Evolutionary conservation across 345 rosid species (phyloP).

Genomic region (Hibiscus syriacus): DNA sequence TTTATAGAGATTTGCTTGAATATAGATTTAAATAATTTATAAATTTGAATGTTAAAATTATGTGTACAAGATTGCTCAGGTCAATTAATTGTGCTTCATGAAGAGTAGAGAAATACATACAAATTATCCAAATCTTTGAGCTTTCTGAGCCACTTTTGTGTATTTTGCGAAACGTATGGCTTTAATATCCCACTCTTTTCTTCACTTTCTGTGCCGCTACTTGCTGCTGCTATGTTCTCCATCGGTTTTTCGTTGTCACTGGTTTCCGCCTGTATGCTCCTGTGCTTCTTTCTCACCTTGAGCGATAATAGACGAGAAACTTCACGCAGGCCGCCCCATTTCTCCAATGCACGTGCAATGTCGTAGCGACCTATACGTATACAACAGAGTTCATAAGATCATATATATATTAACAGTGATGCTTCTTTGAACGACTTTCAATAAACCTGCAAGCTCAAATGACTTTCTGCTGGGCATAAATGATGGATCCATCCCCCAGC

Average conservation of each 20-base stretch:
- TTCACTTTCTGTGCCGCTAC: slow-evolving; percentile 22
- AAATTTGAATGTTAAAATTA: no score
- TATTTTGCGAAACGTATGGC: slow-evolving; percentile 55
- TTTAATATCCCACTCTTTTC: slow-evolving; percentile 25
- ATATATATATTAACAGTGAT: neutral
- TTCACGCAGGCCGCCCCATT: slow-evolving; percentile 93
- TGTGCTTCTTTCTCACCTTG: slow-evolving; percentile 74
- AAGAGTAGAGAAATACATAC: neutral
- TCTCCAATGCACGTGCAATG: slow-evolving; percentile 91
- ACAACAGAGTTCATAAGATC: neutral
- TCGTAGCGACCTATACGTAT: slow-evolving; percentile 66
- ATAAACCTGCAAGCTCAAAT: slow-evolving; percentile 89
- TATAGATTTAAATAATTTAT: no score
- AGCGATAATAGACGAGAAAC: slow-evolving; percentile 73
- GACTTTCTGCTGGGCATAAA: slow-evolving; percentile 92
- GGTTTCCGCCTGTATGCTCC: slow-evolving; percentile 37
- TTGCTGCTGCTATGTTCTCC: slow-evolving; percentile 23
- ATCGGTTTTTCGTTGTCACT: slow-evolving; percentile 33
- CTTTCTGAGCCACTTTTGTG: slow-evolving; percentile 64
- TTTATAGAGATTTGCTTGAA: no score
- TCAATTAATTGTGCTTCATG: neutral
- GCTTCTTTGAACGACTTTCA: neutral
- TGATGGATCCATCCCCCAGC: slow-evolving; percentile 97
- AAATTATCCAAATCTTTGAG: slow-evolving; percentile 57
- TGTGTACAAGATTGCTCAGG: neutral